Evolutionary conservation across 176 grass and related monocot genomes (phyloP).

Genomic region (Pontederia paniculata): DNA sequence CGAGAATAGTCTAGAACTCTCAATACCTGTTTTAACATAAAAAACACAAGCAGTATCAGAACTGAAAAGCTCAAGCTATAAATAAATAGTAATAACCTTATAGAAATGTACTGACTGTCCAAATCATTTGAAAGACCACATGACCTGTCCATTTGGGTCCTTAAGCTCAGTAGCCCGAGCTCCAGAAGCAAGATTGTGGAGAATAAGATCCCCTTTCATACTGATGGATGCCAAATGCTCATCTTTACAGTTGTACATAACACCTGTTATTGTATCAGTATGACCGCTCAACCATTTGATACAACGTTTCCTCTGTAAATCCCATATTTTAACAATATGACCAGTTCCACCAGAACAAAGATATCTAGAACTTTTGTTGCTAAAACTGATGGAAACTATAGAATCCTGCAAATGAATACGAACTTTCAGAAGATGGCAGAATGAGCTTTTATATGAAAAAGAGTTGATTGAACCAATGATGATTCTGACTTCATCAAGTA

Average conservation of each 20-base stretch:
- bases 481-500: no score
- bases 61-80: background rate
- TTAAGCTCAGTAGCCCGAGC: constrained; percentile 83
- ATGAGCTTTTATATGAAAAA: no score
- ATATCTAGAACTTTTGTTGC: constrained; percentile 95
- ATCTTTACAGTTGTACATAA: constrained; percentile 96
- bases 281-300: constrained; percentile 95
- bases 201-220: constrained; percentile 91
- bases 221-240: constrained; percentile 97
- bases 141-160: constrained; percentile 95
- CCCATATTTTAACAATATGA: constrained; percentile 95
- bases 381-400: constrained; percentile 88
- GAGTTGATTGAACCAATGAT: no score
- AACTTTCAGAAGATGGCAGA: background rate
- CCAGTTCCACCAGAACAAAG: constrained; percentile 93
- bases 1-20: constrained; percentile 95
- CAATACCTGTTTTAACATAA: constrained; percentile 62
- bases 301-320: constrained; percentile 85
- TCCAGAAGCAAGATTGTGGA: constrained; percentile 97
- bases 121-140: constrained; percentile 18
- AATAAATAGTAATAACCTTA: background rate
- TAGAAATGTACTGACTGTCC: constrained; percentile 6
- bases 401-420: constrained; percentile 50
- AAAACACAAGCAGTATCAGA: constrained; percentile 19
- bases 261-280: constrained; percentile 79